A percentile compares a stretch with the other conserved stretches of the same genome.
phyloP scores from a whole-genome alignment of 495 filamentous ascomycete genomes.

The Neurospora sp. region DNA sequence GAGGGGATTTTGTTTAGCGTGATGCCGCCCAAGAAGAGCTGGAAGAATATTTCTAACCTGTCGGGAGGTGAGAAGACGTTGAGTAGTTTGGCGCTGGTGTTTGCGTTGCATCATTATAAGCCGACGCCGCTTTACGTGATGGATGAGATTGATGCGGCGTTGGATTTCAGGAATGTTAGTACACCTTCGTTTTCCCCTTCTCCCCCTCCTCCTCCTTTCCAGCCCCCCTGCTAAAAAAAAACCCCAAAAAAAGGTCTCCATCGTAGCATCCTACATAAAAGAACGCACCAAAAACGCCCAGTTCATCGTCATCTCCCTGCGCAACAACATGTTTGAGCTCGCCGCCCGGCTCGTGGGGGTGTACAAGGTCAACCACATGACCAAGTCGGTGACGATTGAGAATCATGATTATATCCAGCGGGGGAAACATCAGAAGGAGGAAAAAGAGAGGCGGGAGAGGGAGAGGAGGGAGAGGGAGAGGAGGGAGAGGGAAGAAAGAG shows the following conservation, averaged over 20 bases:
- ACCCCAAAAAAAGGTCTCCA: constrained; percentile 62
- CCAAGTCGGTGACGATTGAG: constrained; percentile 92
- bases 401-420: constrained; percentile 59
- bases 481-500: not conserved
- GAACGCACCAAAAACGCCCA: constrained; percentile 98
- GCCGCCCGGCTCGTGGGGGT: constrained; percentile 88
- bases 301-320: constrained; percentile 94
- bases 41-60: constrained; percentile 97
- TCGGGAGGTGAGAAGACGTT: constrained; percentile 96
- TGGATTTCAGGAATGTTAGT: constrained; percentile 95
- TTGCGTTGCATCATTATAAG: constrained; percentile 96
- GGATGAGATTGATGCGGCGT: constrained; percentile 97
- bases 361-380: constrained; percentile 99
- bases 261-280: constrained; percentile 97
- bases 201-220: not conserved
- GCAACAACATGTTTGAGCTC: constrained; percentile 99
- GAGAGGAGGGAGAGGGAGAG: not conserved
- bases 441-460: not conserved
- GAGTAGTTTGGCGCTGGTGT: constrained; percentile 86
- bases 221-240: no score
- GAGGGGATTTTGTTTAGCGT: constrained; percentile 95
- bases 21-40: constrained; percentile 99
- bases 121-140: constrained; percentile 97
- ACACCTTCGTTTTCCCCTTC: not conserved
- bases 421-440: not conserved